A percentile compares a stretch with the other conserved stretches of the same genome.
Evolutionary conservation across 2,329 filamentous ascomycete species (phyloP).

Genomic region (Fusarium sarcochroum): DNA sequence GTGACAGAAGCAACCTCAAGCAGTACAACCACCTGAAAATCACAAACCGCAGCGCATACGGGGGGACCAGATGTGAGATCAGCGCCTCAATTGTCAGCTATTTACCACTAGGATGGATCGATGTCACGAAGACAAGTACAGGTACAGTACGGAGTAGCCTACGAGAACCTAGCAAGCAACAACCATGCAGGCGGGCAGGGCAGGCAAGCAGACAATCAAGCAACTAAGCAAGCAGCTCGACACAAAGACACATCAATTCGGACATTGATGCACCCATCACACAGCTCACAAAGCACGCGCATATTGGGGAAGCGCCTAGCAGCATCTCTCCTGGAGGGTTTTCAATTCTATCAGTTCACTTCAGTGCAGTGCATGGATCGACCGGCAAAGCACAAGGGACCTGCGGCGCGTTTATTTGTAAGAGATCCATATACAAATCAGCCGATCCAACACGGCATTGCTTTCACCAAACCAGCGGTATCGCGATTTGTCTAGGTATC

Average conservation of each 20-base stretch:
- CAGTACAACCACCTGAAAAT: conserved; percentile 37
- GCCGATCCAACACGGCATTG: conserved; percentile 22
- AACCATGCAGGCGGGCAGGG: conserved; percentile 4
- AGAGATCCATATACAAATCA: conserved; percentile 27
- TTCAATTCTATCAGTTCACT: conserved; percentile 36
- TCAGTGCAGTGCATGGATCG: conserved; percentile 39
- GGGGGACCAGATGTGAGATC: conserved; percentile 44
- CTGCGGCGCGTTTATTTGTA: conserved; percentile 33
- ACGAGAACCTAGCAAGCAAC: conserved; percentile 17
- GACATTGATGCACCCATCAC: conserved; percentile 30
- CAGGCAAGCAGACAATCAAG: conserved; percentile 13
- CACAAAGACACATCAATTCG: conserved; percentile 12
- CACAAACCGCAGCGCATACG: conserved; percentile 29
- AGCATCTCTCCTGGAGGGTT: conserved; percentile 9
- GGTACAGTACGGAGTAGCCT: conserved; percentile 3
- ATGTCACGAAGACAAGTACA: conserved; percentile 26
- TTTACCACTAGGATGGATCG: conserved; percentile 23
- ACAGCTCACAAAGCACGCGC: conserved; percentile 10
- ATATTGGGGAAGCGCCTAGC: conserved; percentile 23
- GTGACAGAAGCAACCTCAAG: conserved; percentile 22
- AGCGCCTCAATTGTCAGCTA: conserved; percentile 32
- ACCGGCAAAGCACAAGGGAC: conserved; percentile 29
- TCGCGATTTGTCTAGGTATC: neutral
- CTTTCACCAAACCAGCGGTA: conserved; percentile 15
- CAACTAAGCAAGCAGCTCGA: conserved; percentile 5